A percentile compares a stretch with the other conserved stretches of the same genome.
phyloP scores from a whole-genome alignment of 805 yeast genomes.

The Lachancea dasiensis region DNA sequence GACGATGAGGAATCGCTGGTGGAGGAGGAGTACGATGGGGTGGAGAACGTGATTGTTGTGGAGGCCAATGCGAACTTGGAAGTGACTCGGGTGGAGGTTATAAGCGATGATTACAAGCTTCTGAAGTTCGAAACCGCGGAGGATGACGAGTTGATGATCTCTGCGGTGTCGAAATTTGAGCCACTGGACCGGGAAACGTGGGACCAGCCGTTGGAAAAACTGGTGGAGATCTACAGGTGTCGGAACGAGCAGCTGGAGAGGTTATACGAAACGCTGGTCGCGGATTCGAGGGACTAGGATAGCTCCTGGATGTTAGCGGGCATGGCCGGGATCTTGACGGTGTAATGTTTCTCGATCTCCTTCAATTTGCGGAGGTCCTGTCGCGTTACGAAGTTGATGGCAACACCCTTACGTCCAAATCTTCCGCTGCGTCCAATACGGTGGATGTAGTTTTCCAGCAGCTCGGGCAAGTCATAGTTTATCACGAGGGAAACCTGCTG shows the following conservation, averaged over 20 bases:
- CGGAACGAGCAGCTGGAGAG: conserved; percentile 8
- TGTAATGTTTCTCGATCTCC: conserved; percentile 85
- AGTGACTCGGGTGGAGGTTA: conserved; percentile 19
- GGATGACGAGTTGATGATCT: conserved; percentile 18
- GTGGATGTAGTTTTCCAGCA: conserved; percentile 91
- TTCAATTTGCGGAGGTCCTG: conserved; percentile 69
- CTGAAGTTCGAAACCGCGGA: conserved; percentile 14
- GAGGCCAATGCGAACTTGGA: conserved; percentile 18
- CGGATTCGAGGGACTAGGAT: conserved; percentile 1
- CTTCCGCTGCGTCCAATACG: conserved; percentile 98
- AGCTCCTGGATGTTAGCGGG: conserved; percentile 61
- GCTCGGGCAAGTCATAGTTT: conserved; percentile 86
- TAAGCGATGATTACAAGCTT: conserved; percentile 27
- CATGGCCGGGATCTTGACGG: conserved; percentile 88
- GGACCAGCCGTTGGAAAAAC: conserved; percentile 3
- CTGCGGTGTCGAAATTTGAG: conserved; percentile 26
- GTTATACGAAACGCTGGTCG: conserved; percentile 5
- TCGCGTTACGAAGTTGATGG: conserved; percentile 85
- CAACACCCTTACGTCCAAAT: conserved; percentile 98
- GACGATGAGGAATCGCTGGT: conserved; percentile 21
- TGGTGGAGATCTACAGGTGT: conserved; percentile 3
- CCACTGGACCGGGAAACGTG: conserved; percentile 12
- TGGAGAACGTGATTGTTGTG: conserved; percentile 26
- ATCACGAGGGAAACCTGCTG: conserved; percentile 95
- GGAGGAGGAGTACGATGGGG: conserved; percentile 12